A percentile compares a stretch with the other conserved stretches of the same genome.
phyloP scores from a whole-genome alignment of 2,329 filamentous ascomycete species.

The Ascochyta lentis region DNA sequence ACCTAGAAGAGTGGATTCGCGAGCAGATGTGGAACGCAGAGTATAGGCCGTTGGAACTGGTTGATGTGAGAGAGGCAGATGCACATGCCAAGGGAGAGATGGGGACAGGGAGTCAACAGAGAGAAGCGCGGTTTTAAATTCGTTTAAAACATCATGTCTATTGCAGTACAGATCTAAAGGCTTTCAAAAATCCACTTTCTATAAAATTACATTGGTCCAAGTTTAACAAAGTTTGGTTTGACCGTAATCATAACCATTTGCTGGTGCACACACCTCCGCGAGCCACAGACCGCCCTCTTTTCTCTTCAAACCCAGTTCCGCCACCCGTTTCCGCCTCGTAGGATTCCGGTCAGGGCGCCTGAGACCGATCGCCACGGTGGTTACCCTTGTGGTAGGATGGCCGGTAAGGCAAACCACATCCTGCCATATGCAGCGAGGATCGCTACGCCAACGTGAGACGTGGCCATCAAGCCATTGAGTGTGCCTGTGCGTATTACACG shows the following conservation, averaged over 20 bases:
- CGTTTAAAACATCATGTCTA: neutral
- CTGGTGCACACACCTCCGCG: too few species aligned
- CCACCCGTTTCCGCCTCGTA: neutral
- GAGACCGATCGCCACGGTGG: neutral
- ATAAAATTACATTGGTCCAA: too few species aligned
- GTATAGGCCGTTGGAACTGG: constrained; percentile 69
- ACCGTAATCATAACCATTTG: too few species aligned
- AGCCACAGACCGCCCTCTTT: too few species aligned
- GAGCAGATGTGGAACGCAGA: constrained; percentile 82
- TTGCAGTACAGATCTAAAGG: too few species aligned
- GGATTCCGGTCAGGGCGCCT: neutral
- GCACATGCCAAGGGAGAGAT: constrained; percentile 67
- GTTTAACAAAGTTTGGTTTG: too few species aligned
- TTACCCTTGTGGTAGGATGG: neutral
- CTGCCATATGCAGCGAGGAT: neutral
- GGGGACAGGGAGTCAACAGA: constrained; percentile 47
- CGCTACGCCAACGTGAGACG: neutral
- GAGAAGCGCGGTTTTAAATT: constrained; percentile 25
- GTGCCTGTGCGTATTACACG: too few species aligned
- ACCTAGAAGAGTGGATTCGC: constrained; percentile 73
- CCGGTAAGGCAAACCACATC: neutral
- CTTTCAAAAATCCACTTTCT: too few species aligned
- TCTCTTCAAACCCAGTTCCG: neutral
- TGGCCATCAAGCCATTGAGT: too few species aligned
- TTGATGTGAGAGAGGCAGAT: constrained; percentile 59